Conservation (phyloP, 2,329 filamentous ascomycete species). For the Cryphonectria carpinicola region DNA sequence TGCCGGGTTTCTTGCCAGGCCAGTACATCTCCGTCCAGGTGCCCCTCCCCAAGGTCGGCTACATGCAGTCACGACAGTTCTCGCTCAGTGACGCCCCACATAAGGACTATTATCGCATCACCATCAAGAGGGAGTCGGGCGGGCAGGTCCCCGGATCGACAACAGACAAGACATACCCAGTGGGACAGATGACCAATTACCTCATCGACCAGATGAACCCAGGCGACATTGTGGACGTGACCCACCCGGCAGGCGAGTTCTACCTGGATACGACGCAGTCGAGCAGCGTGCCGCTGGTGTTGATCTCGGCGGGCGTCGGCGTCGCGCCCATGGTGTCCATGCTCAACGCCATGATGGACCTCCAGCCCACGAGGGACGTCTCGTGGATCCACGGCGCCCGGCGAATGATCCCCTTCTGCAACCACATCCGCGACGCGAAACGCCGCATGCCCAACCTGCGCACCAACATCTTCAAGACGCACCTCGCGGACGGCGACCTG, state of each 20-base stretch:
- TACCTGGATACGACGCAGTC: constrained; percentile 51
- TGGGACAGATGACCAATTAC: constrained; percentile 70
- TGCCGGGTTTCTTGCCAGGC: constrained; percentile 69
- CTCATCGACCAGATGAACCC: constrained; percentile 64
- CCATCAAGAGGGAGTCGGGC: constrained; percentile 68
- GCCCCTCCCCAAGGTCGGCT: constrained; percentile 58
- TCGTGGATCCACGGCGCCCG: constrained; percentile 65
- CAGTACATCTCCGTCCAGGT: constrained; percentile 72
- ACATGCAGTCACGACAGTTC: constrained; percentile 72
- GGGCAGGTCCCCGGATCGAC: constrained; percentile 45
- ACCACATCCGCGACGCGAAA: constrained; percentile 52
- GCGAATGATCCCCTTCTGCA: constrained; percentile 55
- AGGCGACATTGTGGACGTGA: constrained; percentile 67
- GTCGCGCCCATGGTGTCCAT: constrained; percentile 65
- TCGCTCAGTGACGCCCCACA: constrained; percentile 69
- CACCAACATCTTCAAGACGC: constrained; percentile 55
- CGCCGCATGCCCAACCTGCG: constrained; percentile 41
- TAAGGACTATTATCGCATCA: constrained; percentile 69
- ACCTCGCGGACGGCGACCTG: constrained; percentile 49
- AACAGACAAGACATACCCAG: constrained; percentile 1
- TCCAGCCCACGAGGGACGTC: constrained; percentile 51
- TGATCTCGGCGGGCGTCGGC: constrained; percentile 66
- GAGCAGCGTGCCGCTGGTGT: constrained; percentile 55
- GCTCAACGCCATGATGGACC: constrained; percentile 55
- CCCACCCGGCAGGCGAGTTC: constrained; percentile 69